Base-by-base conservation (phyloP, 2,329 filamentous ascomycete species). In the Magnaporthiopsis poae region DNA sequence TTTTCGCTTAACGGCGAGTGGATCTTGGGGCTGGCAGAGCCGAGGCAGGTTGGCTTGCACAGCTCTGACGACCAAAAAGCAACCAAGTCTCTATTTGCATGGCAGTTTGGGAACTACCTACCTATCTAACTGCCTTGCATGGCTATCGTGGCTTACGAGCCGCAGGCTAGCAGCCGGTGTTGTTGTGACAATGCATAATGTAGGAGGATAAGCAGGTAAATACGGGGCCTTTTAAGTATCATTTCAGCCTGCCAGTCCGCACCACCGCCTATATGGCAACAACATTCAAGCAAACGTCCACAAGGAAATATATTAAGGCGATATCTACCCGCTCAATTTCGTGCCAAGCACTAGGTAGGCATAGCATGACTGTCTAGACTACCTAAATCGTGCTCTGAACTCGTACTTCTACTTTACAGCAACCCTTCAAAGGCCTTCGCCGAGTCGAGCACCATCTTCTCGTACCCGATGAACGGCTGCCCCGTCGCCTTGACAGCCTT, bases 381-480 rank as follows among this genome's bases (percentile, higher is more conserved):
- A n/a, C 46, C 46, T 21, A 25, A 25, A 25, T 25, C 18, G 9
- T 56, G 18, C 21, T n/a, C 46, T 8, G 3, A 9, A 56, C n/a
- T 9, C 46, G 21, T 8, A 25, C 60, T 15, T 31, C 60, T 21
- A 12, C 27, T 31, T 56, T 46, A 66, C 25, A 66, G 21, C 52
- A 69, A 46, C 31, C 66, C 9, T 63, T 68, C 67, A 21, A 70
- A 52, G 11, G 29, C 33, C 71, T 87, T 86, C 46, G 85, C 84
- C 80, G 89, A 86, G 15, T 75, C 73, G 39, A 73, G 33, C 7
- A 74, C 71, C 15, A 72, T 74, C 66, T 74, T 69, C 66, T 75
- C 73, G 63, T 74, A 74, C 8, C 73, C 72, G 5, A 74, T 77
- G 69, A 73, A 78, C 5, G 72, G 71, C 69, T 73, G 68, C 0